Conservation (phyloP, 2,329 filamentous ascomycete genomes). For the Clarireedia homoeocarpa region DNA sequence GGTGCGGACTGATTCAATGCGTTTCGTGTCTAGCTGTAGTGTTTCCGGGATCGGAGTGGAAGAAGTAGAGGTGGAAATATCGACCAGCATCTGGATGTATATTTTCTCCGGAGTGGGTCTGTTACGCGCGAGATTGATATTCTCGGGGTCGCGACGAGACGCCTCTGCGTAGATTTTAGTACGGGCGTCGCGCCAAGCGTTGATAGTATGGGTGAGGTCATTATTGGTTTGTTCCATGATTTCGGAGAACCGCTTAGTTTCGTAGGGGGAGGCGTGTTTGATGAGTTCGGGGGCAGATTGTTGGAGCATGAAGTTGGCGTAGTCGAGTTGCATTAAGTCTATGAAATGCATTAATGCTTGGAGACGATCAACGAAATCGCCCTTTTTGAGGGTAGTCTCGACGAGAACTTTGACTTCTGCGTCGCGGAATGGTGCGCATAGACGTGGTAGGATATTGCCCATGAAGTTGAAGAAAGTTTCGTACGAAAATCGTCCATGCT, state of each 20-base stretch:
- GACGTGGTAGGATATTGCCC: conserved; percentile 64
- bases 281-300: conserved; percentile 64
- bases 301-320: conserved; percentile 72
- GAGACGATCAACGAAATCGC: conserved; percentile 66
- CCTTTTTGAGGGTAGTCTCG: conserved; percentile 50
- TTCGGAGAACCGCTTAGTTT: conserved; percentile 64
- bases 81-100: conserved; percentile 68
- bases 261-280: conserved; percentile 63
- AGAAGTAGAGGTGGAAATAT: conserved; percentile 62
- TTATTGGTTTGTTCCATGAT: conserved; percentile 48
- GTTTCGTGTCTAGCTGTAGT: conserved; percentile 58
- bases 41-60: conserved; percentile 61
- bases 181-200: conserved; percentile 58
- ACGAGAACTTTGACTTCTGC: conserved; percentile 62
- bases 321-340: conserved; percentile 71
- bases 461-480: conserved; percentile 74
- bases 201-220: conserved; percentile 51
- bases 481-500: conserved; percentile 68
- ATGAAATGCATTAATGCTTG: conserved; percentile 69
- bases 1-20: conserved; percentile 49
- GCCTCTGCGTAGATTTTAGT: conserved; percentile 58
- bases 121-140: conserved; percentile 52
- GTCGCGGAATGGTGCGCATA: conserved; percentile 77
- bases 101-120: conserved; percentile 61
- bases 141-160: conserved; percentile 61